Conservation (phyloP, 2,329 filamentous ascomycete species). For the Fusarium setosum region DNA sequence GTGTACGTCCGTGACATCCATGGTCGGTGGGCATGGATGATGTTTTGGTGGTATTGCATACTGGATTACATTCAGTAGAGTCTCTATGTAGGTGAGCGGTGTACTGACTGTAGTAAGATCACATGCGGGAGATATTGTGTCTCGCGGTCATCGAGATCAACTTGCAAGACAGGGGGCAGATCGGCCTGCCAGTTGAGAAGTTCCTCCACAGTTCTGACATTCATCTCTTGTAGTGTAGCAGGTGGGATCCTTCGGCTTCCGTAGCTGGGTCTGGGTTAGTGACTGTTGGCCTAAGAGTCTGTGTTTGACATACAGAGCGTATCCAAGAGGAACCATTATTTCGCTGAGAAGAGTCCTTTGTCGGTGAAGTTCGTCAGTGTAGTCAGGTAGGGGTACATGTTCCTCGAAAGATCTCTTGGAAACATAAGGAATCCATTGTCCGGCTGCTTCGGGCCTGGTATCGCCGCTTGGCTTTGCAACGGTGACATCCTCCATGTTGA, state of each 20-base stretch:
- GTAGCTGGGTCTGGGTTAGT: constrained; percentile 21
- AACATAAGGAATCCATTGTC: constrained; percentile 28
- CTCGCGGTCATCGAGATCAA: constrained; percentile 31
- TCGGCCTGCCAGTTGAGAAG: constrained; percentile 37
- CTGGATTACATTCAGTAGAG: constrained; percentile 1
- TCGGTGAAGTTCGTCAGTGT: constrained; percentile 26
- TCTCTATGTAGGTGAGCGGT: not conserved
- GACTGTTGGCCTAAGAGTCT: too few relatives aligned
- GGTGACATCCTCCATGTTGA: constrained; percentile 42
- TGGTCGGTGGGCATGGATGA: constrained; percentile 40
- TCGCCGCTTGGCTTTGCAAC: constrained; percentile 34
- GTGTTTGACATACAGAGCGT: constrained; percentile 32
- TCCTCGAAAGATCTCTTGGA: constrained; percentile 21
- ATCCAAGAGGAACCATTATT: constrained; percentile 38
- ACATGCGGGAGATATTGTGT: constrained; percentile 37
- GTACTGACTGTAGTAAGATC: constrained; percentile 38
- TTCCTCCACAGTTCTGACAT: constrained; percentile 26
- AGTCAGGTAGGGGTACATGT: constrained; percentile 13
- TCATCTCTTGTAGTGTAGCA: constrained; percentile 28
- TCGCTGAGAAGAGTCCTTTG: constrained; percentile 31
- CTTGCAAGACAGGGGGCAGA: constrained; percentile 23
- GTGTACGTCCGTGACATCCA: constrained; percentile 42
- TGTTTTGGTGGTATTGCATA: constrained; percentile 44
- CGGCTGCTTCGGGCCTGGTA: not conserved
- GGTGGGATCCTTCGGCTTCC: constrained; percentile 31